Conservation (phyloP, 228 moss, liverwort and hornwort genomes). For the Sphagnum fallax region DNA sequence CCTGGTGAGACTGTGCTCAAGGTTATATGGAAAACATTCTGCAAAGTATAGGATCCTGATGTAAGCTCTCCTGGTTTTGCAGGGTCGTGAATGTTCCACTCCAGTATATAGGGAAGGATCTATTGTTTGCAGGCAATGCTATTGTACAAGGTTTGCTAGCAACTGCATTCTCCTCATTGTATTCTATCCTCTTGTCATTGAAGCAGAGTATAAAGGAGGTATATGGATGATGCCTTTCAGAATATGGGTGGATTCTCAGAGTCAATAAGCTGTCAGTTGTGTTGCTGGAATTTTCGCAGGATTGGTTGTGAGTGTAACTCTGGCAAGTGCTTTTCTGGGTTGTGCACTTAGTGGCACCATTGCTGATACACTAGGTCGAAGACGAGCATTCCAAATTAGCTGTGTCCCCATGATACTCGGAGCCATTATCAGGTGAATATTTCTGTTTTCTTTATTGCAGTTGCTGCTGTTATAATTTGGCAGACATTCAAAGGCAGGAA, state of each 20-base stretch:
- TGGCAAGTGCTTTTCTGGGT: constrained; percentile 76
- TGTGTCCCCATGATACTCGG: constrained; percentile 71
- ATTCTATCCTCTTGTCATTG: background rate
- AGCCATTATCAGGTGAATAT: constrained; percentile 51
- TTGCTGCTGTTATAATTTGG: background rate
- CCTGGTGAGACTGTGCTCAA: background rate
- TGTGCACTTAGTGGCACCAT: constrained; percentile 71
- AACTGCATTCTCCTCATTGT: background rate
- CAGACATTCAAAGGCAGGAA: background rate
- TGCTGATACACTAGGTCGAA: constrained; percentile 66
- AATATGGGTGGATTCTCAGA: background rate
- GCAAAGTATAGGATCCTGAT: background rate
- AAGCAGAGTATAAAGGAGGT: background rate
- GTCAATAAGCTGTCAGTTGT: background rate
- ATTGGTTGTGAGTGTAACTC: constrained; percentile 66
- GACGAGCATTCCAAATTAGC: constrained; percentile 73
- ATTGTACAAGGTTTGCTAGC: constrained; percentile 52
- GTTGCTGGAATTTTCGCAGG: constrained; percentile 25
- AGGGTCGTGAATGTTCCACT: constrained; percentile 89
- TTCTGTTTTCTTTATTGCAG: background rate
- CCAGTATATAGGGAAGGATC: constrained; percentile 59
- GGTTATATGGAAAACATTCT: background rate
- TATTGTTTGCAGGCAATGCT: constrained; percentile 65
- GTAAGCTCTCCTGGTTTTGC: constrained; percentile 7
- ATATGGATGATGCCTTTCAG: background rate